Evolutionary conservation across 148 eudicot genomes (phyloP), one percentile per base, ranked within the genome.

Genomic region (Rhododendron molle): DNA sequence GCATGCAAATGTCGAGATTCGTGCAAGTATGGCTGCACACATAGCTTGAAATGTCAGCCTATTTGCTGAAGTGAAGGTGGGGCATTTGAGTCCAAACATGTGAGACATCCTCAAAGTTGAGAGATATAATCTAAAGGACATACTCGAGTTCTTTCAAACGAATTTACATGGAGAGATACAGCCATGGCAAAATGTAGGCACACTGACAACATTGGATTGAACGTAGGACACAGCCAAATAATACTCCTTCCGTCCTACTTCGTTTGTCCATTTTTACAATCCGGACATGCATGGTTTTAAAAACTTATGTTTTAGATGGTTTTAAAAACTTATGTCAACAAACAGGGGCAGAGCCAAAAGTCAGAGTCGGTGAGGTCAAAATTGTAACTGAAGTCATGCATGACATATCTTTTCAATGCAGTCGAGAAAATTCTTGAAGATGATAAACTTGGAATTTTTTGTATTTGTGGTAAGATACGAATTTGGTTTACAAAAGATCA

Each of bases 1-100:
- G 95, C 95, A 91, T 93, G 95, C 88, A 85, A 46, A 88, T 93
- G 95, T 34, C 95, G 89, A 84, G 95, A 91, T 89, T 91, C 95
- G 72, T 93, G 95, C 93, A 93, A 87, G 85, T 91, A 93, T 50
- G 93, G 93, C 93, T 93, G 89, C 92, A 86, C 72, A 44, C 84
- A 23, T 20, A 83, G 26, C 18, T 49, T 50, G 62, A 69, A 81
- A 69, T 44, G 65, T 73, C 81, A 74, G 60, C 49, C 80, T 38
- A n/a, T 36, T 15, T 32, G 71, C 40, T 74, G 36, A 46, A 49
- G 26, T 18, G 40, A 32, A 38, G 28, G 20, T 0, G 52, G 30
- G 43, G 69, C 47, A 30, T 26, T 85, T 54, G 54, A n/a, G 30
- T 30, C 71, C 16, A 76, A 38, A 85, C 36, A 54, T 5, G 79